Percentiles rank a stretch among this genome's conserved stretches.
phyloP scores from a whole-genome alignment of 257 asterid genomes.

The Fraxinus quadrangulata region DNA sequence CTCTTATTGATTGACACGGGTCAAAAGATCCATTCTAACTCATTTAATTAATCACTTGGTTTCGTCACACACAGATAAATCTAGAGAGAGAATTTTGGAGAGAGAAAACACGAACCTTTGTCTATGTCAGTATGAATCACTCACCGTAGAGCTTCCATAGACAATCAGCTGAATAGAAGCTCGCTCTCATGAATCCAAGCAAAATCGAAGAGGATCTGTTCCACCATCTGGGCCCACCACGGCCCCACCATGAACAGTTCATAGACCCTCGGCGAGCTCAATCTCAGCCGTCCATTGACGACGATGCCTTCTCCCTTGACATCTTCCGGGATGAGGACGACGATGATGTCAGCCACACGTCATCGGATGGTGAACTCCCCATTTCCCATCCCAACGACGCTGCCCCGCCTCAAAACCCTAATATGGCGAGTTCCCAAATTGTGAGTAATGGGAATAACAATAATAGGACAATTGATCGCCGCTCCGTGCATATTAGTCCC shows the following conservation, averaged over 20 bases:
- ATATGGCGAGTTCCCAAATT: constrained; percentile 29
- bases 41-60: neutral
- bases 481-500: constrained; percentile 51
- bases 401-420: constrained; percentile 57
- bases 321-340: constrained; percentile 83
- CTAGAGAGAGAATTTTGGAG: constrained; percentile 19
- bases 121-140: constrained; percentile 21
- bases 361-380: constrained; percentile 72
- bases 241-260: constrained; percentile 46
- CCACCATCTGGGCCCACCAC: constrained; percentile 51
- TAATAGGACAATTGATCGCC: constrained; percentile 28
- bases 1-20: neutral
- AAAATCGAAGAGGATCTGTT: constrained; percentile 73
- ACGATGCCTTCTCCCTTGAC: constrained; percentile 62
- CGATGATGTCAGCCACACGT: constrained; percentile 73
- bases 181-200: constrained; percentile 58
- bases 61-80: neutral
- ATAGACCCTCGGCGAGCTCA: constrained; percentile 48
- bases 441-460: neutral
- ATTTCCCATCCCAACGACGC: constrained; percentile 33
- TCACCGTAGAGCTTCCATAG: constrained; percentile 30
- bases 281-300: constrained; percentile 55
- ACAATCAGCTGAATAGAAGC: constrained; percentile 7
- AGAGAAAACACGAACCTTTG: constrained; percentile 20
- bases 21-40: neutral